A percentile compares a stretch with the other conserved stretches of the same genome.
Conservation (phyloP, 768 basidiomycete genomes). For the Tulasnella sp. region DNA sequence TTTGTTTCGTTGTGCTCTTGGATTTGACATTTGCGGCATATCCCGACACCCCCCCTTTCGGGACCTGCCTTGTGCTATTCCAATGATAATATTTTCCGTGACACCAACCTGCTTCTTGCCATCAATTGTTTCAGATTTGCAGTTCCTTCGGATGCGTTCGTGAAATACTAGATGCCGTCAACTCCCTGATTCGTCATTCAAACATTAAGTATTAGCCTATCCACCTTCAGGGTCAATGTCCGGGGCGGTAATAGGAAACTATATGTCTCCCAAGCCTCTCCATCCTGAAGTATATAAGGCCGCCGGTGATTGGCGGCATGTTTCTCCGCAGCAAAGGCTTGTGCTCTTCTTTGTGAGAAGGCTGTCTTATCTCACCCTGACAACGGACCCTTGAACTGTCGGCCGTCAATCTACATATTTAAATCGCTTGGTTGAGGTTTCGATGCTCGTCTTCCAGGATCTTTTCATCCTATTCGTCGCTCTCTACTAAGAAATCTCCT, state of each 20-base stretch:
- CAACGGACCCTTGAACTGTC: neutral
- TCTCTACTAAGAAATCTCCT: neutral
- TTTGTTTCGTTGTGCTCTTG: neutral
- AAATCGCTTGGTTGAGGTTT: neutral
- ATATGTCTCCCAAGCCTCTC: neutral
- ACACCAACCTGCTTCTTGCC: neutral
- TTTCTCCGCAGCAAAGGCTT: neutral
- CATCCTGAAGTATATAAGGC: neutral
- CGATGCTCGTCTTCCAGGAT: neutral
- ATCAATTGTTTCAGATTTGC: neutral
- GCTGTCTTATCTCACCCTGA: neutral
- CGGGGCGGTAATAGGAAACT: neutral
- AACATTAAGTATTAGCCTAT: conserved; percentile 1
- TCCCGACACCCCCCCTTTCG: neutral
- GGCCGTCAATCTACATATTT: neutral
- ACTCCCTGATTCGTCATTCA: neutral
- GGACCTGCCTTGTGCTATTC: neutral
- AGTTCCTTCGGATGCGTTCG: neutral
- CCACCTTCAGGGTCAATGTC: neutral
- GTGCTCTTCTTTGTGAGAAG: neutral
- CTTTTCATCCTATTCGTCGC: neutral
- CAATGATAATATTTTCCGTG: neutral
- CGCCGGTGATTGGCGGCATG: neutral
- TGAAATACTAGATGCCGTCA: neutral
- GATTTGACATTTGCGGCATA: neutral